Conservation (phyloP, 371 early-diverging fungal genomes). For the Mucor velutinosus region DNA sequence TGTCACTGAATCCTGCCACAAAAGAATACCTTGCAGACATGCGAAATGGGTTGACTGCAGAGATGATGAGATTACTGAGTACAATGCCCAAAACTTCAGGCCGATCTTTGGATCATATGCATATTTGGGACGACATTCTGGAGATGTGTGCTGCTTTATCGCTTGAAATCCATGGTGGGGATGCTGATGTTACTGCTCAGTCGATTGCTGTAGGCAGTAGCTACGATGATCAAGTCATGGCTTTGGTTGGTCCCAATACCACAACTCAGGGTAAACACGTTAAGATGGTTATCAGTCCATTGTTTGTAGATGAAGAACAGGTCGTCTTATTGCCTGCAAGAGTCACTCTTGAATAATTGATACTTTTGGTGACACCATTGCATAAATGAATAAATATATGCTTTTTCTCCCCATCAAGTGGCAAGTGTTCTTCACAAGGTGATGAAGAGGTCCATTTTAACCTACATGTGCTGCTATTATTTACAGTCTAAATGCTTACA, state of each 20-base stretch:
- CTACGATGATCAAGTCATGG: conserved; percentile 49
- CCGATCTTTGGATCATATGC: conserved; percentile 21
- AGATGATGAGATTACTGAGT: conserved; percentile 21
- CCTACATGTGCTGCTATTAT: too few relatives aligned
- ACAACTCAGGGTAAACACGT: conserved; percentile 32
- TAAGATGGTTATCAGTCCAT: conserved; percentile 39
- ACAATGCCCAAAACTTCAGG: conserved; percentile 13
- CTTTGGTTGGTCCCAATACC: conserved; percentile 34
- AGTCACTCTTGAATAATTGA: conserved; percentile 38
- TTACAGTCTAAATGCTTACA: too few relatives aligned
- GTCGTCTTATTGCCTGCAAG: conserved; percentile 42
- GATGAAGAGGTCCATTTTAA: too few relatives aligned
- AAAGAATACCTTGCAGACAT: conserved; percentile 44
- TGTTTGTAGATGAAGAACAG: conserved; percentile 52
- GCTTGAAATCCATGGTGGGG: conserved; percentile 49
- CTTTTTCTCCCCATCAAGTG: background rate
- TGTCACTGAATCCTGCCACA: conserved; percentile 51
- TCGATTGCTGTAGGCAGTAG: conserved; percentile 35
- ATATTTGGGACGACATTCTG: conserved; percentile 40
- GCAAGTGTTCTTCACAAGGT: too few relatives aligned
- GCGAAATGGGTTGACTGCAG: conserved; percentile 32
- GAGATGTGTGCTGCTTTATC: conserved; percentile 41
- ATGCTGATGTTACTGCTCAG: conserved; percentile 48
- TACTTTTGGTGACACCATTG: background rate
- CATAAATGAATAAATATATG: background rate